phyloP scores from a whole-genome alignment of 2,329 filamentous ascomycete species.

The Cytospora mali region DNA sequence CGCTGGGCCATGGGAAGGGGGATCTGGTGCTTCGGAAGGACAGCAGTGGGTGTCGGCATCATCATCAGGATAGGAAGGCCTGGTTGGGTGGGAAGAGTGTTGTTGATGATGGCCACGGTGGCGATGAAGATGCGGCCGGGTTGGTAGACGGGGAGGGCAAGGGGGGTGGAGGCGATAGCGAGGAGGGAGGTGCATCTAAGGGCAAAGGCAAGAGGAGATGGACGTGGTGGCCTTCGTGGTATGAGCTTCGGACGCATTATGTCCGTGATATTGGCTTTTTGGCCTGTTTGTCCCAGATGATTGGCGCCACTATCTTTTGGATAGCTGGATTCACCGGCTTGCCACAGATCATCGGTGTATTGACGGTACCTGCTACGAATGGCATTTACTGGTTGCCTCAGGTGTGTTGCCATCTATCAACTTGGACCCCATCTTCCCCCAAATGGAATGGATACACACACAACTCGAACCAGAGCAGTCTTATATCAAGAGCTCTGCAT shows the following conservation, averaged over 20 bases:
- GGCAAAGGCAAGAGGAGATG: slow-evolving; percentile 42
- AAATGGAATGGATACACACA: not conserved
- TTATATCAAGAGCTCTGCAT: not conserved
- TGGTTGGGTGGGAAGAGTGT: slow-evolving; percentile 11
- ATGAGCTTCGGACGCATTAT: slow-evolving; percentile 62
- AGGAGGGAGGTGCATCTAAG: not conserved
- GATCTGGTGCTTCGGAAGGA: slow-evolving; percentile 14
- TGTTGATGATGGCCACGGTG: not conserved
- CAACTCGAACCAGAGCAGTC: not conserved
- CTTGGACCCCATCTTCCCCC: not conserved
- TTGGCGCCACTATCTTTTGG: slow-evolving; percentile 66
- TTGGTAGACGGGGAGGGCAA: not conserved
- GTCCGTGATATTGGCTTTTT: slow-evolving; percentile 65
- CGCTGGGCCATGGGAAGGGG: slow-evolving; percentile 39
- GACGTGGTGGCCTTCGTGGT: slow-evolving; percentile 61
- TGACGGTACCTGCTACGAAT: slow-evolving; percentile 50
- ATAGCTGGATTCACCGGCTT: slow-evolving; percentile 63
- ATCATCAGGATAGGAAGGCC: slow-evolving; percentile 26
- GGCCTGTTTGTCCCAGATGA: slow-evolving; percentile 57
- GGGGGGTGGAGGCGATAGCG: not conserved
- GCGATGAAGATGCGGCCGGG: not conserved
- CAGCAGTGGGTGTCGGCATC: slow-evolving; percentile 28
- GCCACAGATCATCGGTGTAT: slow-evolving; percentile 54
- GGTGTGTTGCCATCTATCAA: slow-evolving; percentile 40
- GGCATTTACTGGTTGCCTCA: slow-evolving; percentile 65